Base-by-base conservation (phyloP, 2,329 filamentous ascomycete genomes). In the Penicillium hesseltinei region DNA sequence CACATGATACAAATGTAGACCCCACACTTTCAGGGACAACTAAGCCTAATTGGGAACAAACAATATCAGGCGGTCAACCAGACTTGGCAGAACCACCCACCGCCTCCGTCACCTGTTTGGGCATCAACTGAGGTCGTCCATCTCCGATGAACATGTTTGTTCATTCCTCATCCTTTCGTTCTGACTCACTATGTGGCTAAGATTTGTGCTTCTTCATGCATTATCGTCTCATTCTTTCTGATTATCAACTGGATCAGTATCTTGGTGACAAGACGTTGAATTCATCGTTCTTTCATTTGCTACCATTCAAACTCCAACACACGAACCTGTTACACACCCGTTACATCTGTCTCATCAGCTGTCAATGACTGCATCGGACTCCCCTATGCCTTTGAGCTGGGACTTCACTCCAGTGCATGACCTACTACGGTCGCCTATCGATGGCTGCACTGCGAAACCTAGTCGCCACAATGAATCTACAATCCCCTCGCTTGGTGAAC, bases 401-500 rank as follows among this genome's bases (percentile, higher is more conserved):
- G 78, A 80, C 68, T 76, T 80, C 57, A 69, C 71, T 62, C 71
- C 74, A 63, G 78, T 77, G 61, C 74, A 78, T 61, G 71, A 75
- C 60, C 72, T 80, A 47, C 71, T 80, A 8, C 67, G 71, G 48
- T 75, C 72, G 15, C 71, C 74, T 21, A 66, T 66, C 9, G 60
- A 62, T 27, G 45, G 57, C 55, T 46, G 58, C 44, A 54, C 45
- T 31, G 56, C 65, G 40, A 31, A 31, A 40, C 31, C 49, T 33
- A 36, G 35, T 61, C 46, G 56, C 48, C 59, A 58, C 60, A 29
- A 46, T 50, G 55, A 66, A 52, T 44, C 46, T 33, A 25, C 45
- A 40, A 46, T 31, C 36, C 17, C 49, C 51, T 52, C 60, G 23
- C 39, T 49, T 23, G 21, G 40, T 31, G 43, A 60, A 42, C 50